Conservation (phyloP, 192 early-diverging fungal species). For the Linnemannia zychae region DNA sequence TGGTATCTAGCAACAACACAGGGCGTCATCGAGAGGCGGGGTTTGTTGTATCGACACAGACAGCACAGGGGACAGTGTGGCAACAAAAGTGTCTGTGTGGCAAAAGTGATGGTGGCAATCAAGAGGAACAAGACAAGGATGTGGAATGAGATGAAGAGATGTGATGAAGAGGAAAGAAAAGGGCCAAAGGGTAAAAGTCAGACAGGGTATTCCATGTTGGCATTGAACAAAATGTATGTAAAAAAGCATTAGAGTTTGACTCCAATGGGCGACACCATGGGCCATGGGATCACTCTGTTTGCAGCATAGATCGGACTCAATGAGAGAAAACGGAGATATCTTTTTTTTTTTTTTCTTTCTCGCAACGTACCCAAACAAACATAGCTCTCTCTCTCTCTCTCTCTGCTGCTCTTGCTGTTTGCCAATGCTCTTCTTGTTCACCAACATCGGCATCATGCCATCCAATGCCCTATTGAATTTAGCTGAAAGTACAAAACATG, state of each 20-base stretch:
- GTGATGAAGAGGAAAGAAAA: not conserved
- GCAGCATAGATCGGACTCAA: not conserved
- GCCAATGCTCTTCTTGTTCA: not conserved
- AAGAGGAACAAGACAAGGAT: not conserved
- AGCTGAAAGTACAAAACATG: not conserved
- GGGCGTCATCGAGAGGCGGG: no score
- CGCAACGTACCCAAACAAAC: not conserved
- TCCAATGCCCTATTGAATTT: not conserved
- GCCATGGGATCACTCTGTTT: not conserved
- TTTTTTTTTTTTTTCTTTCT: not conserved
- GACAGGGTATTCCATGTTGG: no score
- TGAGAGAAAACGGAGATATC: not conserved
- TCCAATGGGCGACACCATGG: constrained; percentile 8
- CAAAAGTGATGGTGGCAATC: not conserved
- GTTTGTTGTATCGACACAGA: no score
- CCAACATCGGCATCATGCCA: not conserved
- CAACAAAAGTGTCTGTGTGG: not conserved
- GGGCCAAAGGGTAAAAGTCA: not conserved
- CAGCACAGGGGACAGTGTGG: no score
- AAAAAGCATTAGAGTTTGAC: not conserved
- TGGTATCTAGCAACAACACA: no score
- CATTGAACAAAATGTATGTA: not conserved
- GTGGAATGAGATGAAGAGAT: not conserved
- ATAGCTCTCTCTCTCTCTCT: not conserved
- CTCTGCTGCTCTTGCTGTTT: not conserved